A percentile compares a stretch with the other conserved stretches of the same genome.
Evolutionary conservation across 345 rosid genomes (phyloP).

Genomic region (Cardiospermum halicacabum): DNA sequence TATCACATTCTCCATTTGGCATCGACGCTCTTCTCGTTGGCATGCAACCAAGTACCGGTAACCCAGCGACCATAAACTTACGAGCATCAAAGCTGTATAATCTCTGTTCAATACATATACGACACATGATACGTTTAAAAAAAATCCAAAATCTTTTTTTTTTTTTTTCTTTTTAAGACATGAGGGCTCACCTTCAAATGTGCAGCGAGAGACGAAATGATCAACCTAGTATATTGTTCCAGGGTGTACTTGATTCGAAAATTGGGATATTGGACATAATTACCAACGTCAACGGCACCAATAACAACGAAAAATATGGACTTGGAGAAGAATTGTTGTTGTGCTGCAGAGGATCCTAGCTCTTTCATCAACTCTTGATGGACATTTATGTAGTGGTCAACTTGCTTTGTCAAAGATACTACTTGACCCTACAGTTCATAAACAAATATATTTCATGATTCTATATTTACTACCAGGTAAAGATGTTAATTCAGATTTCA

Average conservation of each 20-base stretch:
- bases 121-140: too few species aligned
- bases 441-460: background rate
- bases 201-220: constrained; percentile 43
- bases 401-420: constrained; percentile 48
- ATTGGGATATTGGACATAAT: constrained; percentile 26
- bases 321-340: constrained; percentile 30
- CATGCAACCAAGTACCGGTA: too few species aligned
- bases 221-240: constrained; percentile 32
- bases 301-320: constrained; percentile 46
- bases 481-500: too few species aligned
- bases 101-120: too few species aligned
- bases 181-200: constrained; percentile 63
- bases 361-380: constrained; percentile 18
- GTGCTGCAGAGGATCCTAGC: constrained; percentile 33
- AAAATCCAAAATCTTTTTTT: too few species aligned
- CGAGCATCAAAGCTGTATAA: too few species aligned
- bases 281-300: constrained; percentile 71
- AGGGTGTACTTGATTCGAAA: constrained; percentile 28
- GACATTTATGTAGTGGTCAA: constrained; percentile 34
- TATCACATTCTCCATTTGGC: too few species aligned
- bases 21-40: too few species aligned
- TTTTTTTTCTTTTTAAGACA: too few species aligned
- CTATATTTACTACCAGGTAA: too few species aligned
- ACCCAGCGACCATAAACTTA: too few species aligned
- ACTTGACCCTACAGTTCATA: constrained; percentile 31